phyloP scores from a whole-genome alignment of 371 early-diverging fungal genomes.

The Mortierella sp. region DNA sequence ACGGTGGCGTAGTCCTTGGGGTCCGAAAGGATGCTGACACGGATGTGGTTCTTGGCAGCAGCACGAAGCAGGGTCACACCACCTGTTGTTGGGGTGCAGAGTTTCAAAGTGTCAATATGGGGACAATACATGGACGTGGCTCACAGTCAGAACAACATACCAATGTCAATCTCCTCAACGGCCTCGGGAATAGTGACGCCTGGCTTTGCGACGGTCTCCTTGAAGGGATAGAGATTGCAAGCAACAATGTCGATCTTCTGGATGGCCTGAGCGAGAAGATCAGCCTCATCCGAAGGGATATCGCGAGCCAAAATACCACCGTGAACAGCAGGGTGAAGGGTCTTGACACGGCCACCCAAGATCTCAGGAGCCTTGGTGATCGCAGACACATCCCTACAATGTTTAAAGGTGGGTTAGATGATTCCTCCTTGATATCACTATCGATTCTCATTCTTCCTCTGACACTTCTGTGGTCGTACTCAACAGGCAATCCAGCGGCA shows the following conservation, averaged over 20 bases:
- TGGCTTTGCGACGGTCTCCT: slow-evolving; percentile 89
- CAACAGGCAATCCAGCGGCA: slow-evolving; percentile 89
- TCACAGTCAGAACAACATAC: no score
- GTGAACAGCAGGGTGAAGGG: slow-evolving; percentile 98
- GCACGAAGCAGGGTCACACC: slow-evolving; percentile 98
- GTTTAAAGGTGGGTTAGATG: no score
- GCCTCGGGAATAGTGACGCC: slow-evolving; percentile 93
- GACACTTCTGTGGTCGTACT: slow-evolving; percentile 58
- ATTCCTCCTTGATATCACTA: background rate
- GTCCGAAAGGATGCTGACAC: slow-evolving; percentile 93
- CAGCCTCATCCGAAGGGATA: slow-evolving; percentile 86
- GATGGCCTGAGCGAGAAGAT: slow-evolving; percentile 89
- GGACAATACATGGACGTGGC: no score
- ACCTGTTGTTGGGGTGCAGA: slow-evolving; percentile 58
- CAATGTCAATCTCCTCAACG: slow-evolving; percentile 98
- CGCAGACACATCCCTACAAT: slow-evolving; percentile 90
- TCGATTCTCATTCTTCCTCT: slow-evolving; percentile 16
- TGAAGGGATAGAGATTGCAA: slow-evolving; percentile 98
- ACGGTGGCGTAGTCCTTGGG: slow-evolving; percentile 89
- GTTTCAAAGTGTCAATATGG: background rate
- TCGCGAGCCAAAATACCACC: slow-evolving; percentile 97
- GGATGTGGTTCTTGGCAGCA: slow-evolving; percentile 98
- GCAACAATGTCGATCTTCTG: slow-evolving; percentile 94
- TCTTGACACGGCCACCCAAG: slow-evolving; percentile 98
- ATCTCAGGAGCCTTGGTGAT: slow-evolving; percentile 98